These are phyloP conservation scores for Castanea crenata DNA, from an alignment of 306 rosid genomes.

Conservation along the genomic window DNA sequence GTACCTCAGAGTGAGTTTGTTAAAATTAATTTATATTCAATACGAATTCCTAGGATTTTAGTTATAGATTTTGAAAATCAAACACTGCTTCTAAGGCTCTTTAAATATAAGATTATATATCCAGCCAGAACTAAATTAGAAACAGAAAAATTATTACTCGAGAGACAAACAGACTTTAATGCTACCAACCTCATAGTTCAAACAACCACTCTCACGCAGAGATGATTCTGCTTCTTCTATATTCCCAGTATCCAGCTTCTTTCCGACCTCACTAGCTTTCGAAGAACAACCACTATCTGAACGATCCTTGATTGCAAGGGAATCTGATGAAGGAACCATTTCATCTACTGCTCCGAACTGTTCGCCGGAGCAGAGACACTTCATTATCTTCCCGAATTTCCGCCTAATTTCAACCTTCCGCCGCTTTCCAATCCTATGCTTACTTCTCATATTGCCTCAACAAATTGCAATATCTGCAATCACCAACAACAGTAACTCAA, in stretches of 20 bases:
- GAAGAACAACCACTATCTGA: constrained; percentile 37
- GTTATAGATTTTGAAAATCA: neutral
- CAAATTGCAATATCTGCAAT: constrained; percentile 44
- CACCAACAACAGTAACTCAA: constrained; percentile 15
- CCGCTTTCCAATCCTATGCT: constrained; percentile 25
- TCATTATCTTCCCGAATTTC: constrained; percentile 51
- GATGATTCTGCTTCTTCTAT: constrained; percentile 91
- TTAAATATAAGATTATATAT: neutral
- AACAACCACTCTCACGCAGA: constrained; percentile 69
- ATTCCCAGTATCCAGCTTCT: constrained; percentile 58
- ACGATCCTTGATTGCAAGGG: constrained; percentile 44
- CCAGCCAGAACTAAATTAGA: neutral
- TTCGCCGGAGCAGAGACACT: constrained; percentile 64
- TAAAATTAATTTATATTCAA: neutral
- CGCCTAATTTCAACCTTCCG: constrained; percentile 32
- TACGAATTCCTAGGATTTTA: neutral
- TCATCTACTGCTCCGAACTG: constrained; percentile 43
- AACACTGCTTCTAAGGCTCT: constrained; percentile 1
- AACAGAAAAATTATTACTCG: constrained; percentile 12
- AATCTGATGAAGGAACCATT: constrained; percentile 40
- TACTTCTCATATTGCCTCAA: constrained; percentile 41
- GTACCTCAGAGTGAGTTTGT: neutral
- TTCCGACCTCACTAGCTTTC: constrained; percentile 28
- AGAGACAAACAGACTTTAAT: constrained; percentile 1
- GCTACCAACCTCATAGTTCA: constrained; percentile 83